Conservation (phyloP, 345 rosid species). For the Camelina laxa region DNA sequence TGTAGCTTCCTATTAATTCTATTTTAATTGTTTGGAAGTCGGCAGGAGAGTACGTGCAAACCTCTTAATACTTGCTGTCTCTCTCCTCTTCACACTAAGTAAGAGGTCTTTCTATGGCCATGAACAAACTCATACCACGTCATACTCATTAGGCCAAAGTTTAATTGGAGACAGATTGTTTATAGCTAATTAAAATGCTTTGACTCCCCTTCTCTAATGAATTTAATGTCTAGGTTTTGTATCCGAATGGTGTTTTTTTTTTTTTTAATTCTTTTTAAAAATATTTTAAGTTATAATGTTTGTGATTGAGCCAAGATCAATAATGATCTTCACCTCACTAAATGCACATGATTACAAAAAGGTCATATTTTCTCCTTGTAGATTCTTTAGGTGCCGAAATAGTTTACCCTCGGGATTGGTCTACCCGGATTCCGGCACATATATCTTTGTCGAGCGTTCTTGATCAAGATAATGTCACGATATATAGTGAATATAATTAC, state of each 20-base stretch:
- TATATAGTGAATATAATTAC: no score
- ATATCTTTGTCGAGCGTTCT: no score
- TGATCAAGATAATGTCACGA: no score
- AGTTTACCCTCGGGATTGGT: not conserved
- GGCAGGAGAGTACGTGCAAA: conserved; percentile 38
- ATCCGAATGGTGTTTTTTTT: not conserved
- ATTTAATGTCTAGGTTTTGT: not conserved
- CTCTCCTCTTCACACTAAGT: not conserved
- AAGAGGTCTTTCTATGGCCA: not conserved
- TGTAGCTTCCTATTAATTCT: conserved; percentile 2
- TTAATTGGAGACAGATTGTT: not conserved
- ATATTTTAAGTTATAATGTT: not conserved
- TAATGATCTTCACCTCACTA: not conserved
- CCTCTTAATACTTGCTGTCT: conserved; percentile 25
- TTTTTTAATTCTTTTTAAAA: not conserved
- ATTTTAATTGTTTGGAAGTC: conserved; percentile 23
- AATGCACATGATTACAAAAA: not conserved
- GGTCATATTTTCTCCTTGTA: not conserved
- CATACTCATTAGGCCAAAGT: not conserved
- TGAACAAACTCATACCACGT: not conserved
- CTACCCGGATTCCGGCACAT: not conserved
- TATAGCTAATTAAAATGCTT: not conserved
- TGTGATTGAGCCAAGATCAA: no score
- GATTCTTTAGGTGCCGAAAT: not conserved
- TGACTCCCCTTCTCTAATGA: not conserved